Evolutionary conservation across 805 yeast species (phyloP), one percentile per base, ranked within the genome.

Genomic region (Pichia manshurica): DNA sequence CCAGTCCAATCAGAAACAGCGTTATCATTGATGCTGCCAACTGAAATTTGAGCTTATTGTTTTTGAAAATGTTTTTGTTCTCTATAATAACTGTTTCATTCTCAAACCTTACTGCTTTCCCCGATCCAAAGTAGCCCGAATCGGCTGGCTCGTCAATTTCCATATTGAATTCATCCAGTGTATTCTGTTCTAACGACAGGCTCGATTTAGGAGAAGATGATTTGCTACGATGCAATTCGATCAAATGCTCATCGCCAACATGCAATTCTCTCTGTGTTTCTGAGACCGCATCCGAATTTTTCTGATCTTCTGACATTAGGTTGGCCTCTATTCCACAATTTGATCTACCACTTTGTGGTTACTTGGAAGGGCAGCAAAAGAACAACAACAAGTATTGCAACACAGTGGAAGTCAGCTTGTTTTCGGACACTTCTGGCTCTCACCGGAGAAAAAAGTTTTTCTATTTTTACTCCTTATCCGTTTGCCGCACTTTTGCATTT

Each of bases 1-100:
- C 69, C 25, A 81, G 57, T 0, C 88, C 88, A 49, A 77, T 61
- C 1, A 78, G 56, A 1, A 70, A 57, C 54, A 79, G 74, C 1
- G 69, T 58, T 21, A 63, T 35, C 49, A 66, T 74, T 1, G 71
- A 60, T 0, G 72, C 59, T 0, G 64, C 1, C 21, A 79, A 64
- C 58, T 80, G 84, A 4, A 58, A n/a, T 47, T 68, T 68, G 12
- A 80, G 60, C 32, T 62, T 59, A 3, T 31, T 25, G 32, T 76
- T 72, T 10, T 59, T 40, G 20, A 69, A 62, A 57, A 73, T 65
- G 54, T 75, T 68, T n/a, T 50, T 55, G 2, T 76, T 59, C 43
- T 71, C 78, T 4, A 75, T 46, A 7, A 56, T 35, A 4, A 65
- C 59, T 6, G 16, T 20, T 29, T 59, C 61, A 3, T 58, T 66